phyloP scores from a whole-genome alignment of 73 alveolate species.

The Paramecium pentaurelia region DNA sequence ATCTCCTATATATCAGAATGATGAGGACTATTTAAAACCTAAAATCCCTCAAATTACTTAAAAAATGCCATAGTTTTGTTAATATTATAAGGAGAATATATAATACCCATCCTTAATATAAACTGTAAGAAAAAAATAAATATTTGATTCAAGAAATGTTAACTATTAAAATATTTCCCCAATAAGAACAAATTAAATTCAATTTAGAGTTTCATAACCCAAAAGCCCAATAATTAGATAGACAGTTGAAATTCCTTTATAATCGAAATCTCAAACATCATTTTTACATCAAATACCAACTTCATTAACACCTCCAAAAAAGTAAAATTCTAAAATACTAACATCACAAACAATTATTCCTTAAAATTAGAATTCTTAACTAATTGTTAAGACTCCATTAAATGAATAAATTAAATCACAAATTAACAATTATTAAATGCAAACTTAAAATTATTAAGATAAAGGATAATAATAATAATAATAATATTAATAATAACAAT shows the following conservation, averaged over 20 bases:
- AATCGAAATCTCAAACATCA: neutral
- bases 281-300: neutral
- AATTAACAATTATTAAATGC: neutral
- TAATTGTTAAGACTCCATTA: neutral
- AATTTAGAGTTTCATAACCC: neutral
- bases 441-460: neutral
- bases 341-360: neutral
- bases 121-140: neutral
- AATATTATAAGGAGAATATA: neutral
- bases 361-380: neutral
- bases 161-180: neutral
- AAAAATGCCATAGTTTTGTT: neutral
- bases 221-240: neutral
- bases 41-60: neutral
- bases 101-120: neutral
- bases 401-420: neutral
- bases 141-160: neutral
- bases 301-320: neutral
- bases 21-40: neutral
- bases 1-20: neutral
- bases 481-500: neutral
- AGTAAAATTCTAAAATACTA: neutral
- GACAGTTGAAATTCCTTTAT: neutral
- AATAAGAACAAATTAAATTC: neutral
- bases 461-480: neutral